Percentiles rank a stretch among this genome's conserved stretches.
phyloP scores from a whole-genome alignment of 345 rosid species.

The Pistacia atlantica region DNA sequence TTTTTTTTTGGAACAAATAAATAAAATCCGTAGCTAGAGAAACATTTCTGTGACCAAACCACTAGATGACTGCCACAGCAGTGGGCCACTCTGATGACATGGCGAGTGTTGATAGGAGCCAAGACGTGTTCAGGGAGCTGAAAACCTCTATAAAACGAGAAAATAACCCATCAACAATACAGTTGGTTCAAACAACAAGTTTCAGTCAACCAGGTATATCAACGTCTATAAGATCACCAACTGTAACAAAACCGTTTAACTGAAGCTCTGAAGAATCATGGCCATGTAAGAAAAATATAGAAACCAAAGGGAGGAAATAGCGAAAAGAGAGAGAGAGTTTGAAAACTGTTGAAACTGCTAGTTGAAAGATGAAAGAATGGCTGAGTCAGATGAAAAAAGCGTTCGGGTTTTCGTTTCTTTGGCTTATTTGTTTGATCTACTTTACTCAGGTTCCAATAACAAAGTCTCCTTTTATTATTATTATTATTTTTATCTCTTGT shows the following conservation, averaged over 20 bases:
- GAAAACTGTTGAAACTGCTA: neutral
- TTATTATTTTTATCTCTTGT: too few species aligned
- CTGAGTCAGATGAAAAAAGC: slow-evolving; percentile 58
- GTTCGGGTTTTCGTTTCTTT: slow-evolving; percentile 79
- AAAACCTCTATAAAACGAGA: neutral
- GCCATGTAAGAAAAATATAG: neutral
- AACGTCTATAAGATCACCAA: slow-evolving; percentile 15
- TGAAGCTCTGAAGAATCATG: neutral
- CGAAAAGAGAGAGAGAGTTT: neutral
- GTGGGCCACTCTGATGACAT: neutral
- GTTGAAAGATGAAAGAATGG: slow-evolving; percentile 59
- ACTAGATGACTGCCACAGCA: neutral
- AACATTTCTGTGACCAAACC: too few species aligned
- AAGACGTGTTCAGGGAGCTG: slow-evolving; percentile 13
- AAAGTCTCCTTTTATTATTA: slow-evolving; percentile 5
- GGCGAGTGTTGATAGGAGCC: slow-evolving; percentile 13
- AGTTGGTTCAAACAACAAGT: neutral
- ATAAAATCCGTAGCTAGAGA: too few species aligned
- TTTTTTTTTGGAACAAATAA: too few species aligned
- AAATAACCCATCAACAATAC: neutral
- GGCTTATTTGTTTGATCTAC: slow-evolving; percentile 92
- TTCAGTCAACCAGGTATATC: slow-evolving; percentile 3
- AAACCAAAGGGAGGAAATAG: neutral
- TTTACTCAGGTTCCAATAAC: slow-evolving; percentile 70
- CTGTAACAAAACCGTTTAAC: neutral